These are phyloP conservation scores for Penicillium diatomitis DNA, from an alignment of 495 filamentous ascomycete species.

Conservation along the genomic window DNA sequence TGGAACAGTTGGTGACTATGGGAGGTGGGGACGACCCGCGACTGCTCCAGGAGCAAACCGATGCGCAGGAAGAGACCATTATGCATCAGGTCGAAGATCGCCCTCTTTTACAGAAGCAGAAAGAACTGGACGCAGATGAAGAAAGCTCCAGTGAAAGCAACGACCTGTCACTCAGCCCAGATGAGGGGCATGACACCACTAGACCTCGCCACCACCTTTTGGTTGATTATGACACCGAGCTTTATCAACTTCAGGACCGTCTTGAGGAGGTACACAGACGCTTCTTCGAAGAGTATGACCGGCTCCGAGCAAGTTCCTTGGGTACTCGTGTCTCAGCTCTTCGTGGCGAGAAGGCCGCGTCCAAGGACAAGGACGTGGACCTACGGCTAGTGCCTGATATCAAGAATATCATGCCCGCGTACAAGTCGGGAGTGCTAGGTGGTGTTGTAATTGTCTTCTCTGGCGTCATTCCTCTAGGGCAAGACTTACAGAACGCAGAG, in stretches of 20 bases:
- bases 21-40: constrained; percentile 61
- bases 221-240: constrained; percentile 74
- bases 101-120: constrained; percentile 79
- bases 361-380: constrained; percentile 48
- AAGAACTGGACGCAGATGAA: constrained; percentile 77
- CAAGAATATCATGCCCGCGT: constrained; percentile 64
- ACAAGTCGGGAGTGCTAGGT: constrained; percentile 64
- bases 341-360: constrained; percentile 41
- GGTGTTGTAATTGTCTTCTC: constrained; percentile 74
- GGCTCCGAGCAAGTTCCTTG: constrained; percentile 33
- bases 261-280: constrained; percentile 63
- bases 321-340: constrained; percentile 53
- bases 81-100: constrained; percentile 82
- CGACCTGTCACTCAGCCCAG: constrained; percentile 28
- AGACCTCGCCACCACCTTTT: constrained; percentile 68
- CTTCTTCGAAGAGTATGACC: constrained; percentile 79
- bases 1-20: constrained; percentile 72
- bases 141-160: constrained; percentile 44
- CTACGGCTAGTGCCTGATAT: constrained; percentile 72
- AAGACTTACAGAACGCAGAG: constrained; percentile 71
- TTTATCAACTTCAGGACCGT: constrained; percentile 62
- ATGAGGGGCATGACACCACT: constrained; percentile 33
- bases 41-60: constrained; percentile 63
- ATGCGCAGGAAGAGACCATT: constrained; percentile 75
- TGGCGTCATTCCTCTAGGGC: constrained; percentile 72